These are phyloP conservation scores for Pseudogymnoascus sp. DNA, from an alignment of 2,329 filamentous ascomycete species.

Conservation along the genomic window DNA sequence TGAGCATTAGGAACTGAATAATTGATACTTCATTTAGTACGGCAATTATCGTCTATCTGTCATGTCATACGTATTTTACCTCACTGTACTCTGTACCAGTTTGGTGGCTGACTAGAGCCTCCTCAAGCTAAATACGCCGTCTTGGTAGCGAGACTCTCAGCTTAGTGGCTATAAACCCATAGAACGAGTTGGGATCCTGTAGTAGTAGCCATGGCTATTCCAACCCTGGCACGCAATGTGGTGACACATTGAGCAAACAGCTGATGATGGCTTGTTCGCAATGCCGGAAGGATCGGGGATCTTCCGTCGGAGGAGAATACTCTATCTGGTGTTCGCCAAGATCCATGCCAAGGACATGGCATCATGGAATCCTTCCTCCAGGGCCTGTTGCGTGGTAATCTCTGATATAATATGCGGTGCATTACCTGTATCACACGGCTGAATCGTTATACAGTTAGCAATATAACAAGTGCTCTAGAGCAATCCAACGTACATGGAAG, in stretches of 20 bases:
- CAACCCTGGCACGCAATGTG: not conserved
- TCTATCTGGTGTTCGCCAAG: not conserved
- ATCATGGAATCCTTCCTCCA: conserved; percentile 4
- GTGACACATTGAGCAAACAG: not conserved
- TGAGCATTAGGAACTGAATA: not conserved
- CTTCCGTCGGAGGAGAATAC: not conserved
- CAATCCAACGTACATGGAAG: not conserved
- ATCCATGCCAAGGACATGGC: not conserved
- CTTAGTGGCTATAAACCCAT: not conserved
- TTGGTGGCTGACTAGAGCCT: not conserved
- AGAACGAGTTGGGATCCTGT: not conserved
- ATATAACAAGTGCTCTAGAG: not conserved
- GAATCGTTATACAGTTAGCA: not conserved
- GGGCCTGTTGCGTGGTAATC: not conserved
- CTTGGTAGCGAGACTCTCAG: not conserved
- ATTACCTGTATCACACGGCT: conserved; percentile 2
- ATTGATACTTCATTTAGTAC: not conserved
- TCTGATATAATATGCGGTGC: not conserved
- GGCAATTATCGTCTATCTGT: not conserved
- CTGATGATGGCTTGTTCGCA: not conserved
- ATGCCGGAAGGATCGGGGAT: not conserved
- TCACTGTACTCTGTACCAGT: not conserved
- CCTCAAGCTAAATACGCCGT: not conserved
- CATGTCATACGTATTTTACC: not conserved
- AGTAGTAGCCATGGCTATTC: not conserved